These are phyloP conservation scores for Phoenix roebelenii DNA, from an alignment of 176 grass and related monocot species.

Conservation along the genomic window DNA sequence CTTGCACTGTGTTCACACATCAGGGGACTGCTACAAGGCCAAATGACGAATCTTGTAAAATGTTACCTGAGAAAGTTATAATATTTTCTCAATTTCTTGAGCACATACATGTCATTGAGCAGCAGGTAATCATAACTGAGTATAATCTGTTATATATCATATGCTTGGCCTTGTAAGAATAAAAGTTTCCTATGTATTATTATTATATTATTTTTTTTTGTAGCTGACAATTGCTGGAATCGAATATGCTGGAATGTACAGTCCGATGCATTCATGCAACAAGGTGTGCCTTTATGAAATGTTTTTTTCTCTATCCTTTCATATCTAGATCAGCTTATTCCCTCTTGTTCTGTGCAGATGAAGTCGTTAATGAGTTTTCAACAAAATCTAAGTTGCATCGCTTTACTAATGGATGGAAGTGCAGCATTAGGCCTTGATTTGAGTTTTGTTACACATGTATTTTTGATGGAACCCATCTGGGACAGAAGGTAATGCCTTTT, in stretches of 20 bases:
- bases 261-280: constrained; percentile 70
- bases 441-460: constrained; percentile 87
- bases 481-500: constrained; percentile 60
- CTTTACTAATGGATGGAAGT: constrained; percentile 96
- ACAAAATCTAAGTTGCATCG: constrained; percentile 79
- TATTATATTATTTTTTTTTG: constrained; percentile 22
- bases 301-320: neutral
- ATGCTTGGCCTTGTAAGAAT: constrained; percentile 5
- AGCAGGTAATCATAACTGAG: constrained; percentile 48
- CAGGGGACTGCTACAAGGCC: constrained; percentile 20
- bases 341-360: constrained; percentile 43
- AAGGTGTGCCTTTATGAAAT: constrained; percentile 40
- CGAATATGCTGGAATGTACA: constrained; percentile 84
- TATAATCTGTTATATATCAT: neutral
- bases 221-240: constrained; percentile 75
- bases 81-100: constrained; percentile 99
- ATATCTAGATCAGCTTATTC: neutral
- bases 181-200: constrained; percentile 3
- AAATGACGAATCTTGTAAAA: constrained; percentile 17
- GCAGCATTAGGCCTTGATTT: constrained; percentile 89
- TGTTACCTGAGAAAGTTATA: constrained; percentile 69
- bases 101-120: constrained; percentile 91
- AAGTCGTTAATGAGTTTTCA: constrained; percentile 63
- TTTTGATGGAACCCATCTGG: constrained; percentile 99
- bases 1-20: neutral